Evolutionary conservation across 805 yeast species (phyloP).

Genomic region (Schwanniomyces pseudopolymorphus): DNA sequence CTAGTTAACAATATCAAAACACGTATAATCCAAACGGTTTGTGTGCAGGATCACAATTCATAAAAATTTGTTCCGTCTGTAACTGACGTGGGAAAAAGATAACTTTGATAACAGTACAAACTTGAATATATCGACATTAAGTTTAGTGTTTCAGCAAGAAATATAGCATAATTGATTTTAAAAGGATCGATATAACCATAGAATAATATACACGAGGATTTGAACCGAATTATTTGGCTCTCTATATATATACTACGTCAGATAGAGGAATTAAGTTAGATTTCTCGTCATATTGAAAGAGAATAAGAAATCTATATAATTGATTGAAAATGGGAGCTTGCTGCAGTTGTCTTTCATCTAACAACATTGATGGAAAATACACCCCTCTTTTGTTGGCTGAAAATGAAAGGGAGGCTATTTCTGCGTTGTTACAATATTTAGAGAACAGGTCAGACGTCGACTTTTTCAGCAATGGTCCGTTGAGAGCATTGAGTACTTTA

Average conservation of each 20-base stretch:
- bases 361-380: slow-evolving; percentile 57
- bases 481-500: slow-evolving; percentile 85
- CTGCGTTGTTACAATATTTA: slow-evolving; percentile 81
- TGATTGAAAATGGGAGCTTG: slow-evolving; percentile 37
- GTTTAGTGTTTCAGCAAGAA: not conserved
- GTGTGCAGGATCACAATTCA: not conserved
- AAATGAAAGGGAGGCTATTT: slow-evolving; percentile 94
- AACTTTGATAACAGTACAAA: not conserved
- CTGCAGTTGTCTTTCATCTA: slow-evolving; percentile 39
- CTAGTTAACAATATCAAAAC: not conserved
- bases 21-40: not conserved
- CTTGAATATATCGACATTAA: not conserved
- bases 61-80: not conserved
- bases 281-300: not conserved
- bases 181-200: not conserved
- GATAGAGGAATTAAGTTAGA: not conserved
- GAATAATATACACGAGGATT: not conserved
- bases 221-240: not conserved
- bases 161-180: not conserved
- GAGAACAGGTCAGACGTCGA: slow-evolving; percentile 88
- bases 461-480: slow-evolving; percentile 82
- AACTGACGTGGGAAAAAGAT: not conserved
- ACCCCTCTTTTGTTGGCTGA: slow-evolving; percentile 84
- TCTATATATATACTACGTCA: not conserved
- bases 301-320: not conserved